Evolutionary conservation across 2,329 filamentous ascomycete species (phyloP).

Genomic region (Colletotrichum sp.): DNA sequence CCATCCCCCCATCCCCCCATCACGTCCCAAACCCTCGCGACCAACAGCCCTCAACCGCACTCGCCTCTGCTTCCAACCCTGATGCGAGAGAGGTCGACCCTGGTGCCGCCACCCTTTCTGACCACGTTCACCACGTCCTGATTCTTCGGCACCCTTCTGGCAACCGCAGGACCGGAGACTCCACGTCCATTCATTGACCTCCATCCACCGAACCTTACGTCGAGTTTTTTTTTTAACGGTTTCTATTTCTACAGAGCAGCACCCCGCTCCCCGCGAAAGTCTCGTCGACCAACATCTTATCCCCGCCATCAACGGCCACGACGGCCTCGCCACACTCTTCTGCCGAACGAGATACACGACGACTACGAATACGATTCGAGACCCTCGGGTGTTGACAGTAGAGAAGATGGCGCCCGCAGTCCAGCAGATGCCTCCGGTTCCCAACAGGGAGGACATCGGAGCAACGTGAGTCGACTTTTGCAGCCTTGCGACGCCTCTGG

Average conservation of each 20-base stretch:
- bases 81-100: neutral
- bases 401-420: conserved; percentile 37
- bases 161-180: neutral
- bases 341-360: neutral
- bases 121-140: neutral
- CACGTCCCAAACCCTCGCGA: conserved; percentile 8
- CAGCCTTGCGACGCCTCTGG: neutral
- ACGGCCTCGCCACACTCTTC: neutral
- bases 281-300: neutral
- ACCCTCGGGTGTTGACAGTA: conserved; percentile 31
- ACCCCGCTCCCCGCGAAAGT: conserved; percentile 1
- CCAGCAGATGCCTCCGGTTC: conserved; percentile 59
- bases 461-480: conserved; percentile 44
- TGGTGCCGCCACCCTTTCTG: neutral
- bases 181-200: neutral
- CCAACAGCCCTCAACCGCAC: neutral
- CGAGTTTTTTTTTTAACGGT: neutral
- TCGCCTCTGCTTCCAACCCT: neutral
- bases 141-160: neutral
- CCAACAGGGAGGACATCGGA: conserved; percentile 65
- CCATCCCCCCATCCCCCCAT: conserved; percentile 6
- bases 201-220: neutral
- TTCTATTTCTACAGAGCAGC: neutral
- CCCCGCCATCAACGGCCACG: conserved; percentile 22
- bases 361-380: conserved; percentile 22